Conservation (phyloP, 441 rosid genomes). For the Brassica hybrid region DNA sequence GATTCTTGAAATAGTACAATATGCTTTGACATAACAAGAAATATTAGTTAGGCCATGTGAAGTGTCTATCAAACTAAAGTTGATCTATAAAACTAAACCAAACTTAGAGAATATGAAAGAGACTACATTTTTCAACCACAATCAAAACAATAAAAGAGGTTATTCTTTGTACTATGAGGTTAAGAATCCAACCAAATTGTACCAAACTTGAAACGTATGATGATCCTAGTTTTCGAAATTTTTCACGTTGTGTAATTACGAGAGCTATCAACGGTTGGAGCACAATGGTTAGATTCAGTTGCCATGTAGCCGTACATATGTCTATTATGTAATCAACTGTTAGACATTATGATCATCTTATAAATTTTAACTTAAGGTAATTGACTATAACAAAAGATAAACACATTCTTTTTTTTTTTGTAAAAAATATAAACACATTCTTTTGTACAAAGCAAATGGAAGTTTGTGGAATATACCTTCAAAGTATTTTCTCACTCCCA, state of each 20-base stretch:
- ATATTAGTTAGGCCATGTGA: background rate
- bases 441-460: background rate
- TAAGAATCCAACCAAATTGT: background rate
- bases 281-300: background rate
- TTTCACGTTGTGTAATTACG: background rate
- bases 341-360: background rate
- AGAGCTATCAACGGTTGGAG: background rate
- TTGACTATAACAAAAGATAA: background rate
- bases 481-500: background rate
- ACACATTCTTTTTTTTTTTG: too few relatives aligned
- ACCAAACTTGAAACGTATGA: background rate
- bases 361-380: background rate
- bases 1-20: slow-evolving; percentile 29
- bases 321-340: background rate
- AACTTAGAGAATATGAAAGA: slow-evolving; percentile 1
- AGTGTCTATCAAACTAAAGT: slow-evolving; percentile 33
- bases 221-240: background rate
- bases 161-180: background rate
- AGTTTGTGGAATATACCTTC: background rate
- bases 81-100: slow-evolving; percentile 9
- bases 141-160: background rate
- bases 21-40: slow-evolving; percentile 14
- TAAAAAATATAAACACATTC: too few relatives aligned
- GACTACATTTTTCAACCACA: slow-evolving; percentile 11
- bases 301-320: background rate